Evolutionary conservation across 75 land plant genomes (phyloP).

Genomic region (Chamaecyparis obtusa): DNA sequence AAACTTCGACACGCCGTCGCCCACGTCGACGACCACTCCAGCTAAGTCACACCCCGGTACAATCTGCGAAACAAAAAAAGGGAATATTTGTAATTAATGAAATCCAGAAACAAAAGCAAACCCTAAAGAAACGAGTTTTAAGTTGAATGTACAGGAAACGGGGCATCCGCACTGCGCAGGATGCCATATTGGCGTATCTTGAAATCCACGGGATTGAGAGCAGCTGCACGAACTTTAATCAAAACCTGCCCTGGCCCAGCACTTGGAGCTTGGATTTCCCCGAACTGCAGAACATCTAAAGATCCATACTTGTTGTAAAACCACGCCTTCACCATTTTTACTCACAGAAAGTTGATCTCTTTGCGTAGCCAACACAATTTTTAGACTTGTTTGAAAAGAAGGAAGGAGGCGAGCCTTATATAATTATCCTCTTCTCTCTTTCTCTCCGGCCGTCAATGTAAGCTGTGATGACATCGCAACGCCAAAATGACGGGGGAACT

Average conservation of each 20-base stretch:
- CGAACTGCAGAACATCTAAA: constrained; percentile 26
- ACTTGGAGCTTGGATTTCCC: constrained; percentile 23
- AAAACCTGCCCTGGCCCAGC: constrained; percentile 24
- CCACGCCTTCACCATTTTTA: constrained; percentile 28
- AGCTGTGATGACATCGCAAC: no score
- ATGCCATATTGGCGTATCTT: constrained; percentile 18
- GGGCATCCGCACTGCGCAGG: neutral
- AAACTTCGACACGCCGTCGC: constrained; percentile 34
- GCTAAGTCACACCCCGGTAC: constrained; percentile 47
- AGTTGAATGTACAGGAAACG: neutral
- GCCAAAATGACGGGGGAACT: no score
- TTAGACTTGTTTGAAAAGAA: no score
- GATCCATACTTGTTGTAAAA: constrained; percentile 39
- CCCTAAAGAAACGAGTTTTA: neutral
- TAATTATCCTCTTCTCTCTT: no score
- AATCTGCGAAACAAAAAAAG: constrained; percentile 10
- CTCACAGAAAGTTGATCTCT: no score
- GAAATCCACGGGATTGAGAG: constrained; percentile 38
- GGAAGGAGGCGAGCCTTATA: no score
- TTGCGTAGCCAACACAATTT: no score
- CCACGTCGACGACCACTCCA: constrained; percentile 41
- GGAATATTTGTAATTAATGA: neutral
- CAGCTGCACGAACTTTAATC: constrained; percentile 33
- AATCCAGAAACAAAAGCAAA: neutral
- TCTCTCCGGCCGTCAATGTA: no score